Percentiles rank a stretch among this genome's conserved stretches.
phyloP scores from a whole-genome alignment of 1,284 basidiomycete species.

The Acaromyces ingoldii region DNA sequence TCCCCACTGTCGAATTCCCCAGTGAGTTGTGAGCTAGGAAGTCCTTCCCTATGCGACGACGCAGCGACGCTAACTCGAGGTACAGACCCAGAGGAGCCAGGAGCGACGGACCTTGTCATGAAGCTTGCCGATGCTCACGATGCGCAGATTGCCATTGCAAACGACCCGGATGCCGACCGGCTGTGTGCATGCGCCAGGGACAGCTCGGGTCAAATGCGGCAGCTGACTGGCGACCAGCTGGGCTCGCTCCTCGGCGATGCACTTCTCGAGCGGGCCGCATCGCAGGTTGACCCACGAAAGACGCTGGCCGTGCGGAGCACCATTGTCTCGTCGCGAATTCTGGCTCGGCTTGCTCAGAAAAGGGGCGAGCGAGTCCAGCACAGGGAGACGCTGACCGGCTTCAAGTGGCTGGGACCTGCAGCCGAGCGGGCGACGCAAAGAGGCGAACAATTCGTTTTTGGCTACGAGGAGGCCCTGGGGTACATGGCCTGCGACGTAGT shows the following conservation, averaged over 20 bases:
- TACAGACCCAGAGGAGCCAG: conserved; percentile 36
- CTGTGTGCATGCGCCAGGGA: conserved; percentile 34
- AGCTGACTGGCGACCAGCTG: conserved; percentile 39
- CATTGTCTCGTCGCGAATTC: conserved; percentile 33
- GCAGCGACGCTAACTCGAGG: not conserved
- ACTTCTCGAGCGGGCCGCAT: conserved; percentile 26
- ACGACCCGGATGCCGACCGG: conserved; percentile 42
- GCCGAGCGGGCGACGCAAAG: conserved; percentile 22
- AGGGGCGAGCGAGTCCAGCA: conserved; percentile 23
- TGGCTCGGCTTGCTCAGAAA: conserved; percentile 27
- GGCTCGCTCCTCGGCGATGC: conserved; percentile 38
- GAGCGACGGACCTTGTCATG: conserved; percentile 37
- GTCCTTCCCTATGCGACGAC: not conserved
- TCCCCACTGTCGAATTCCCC: conserved; percentile 41
- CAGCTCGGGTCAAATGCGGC: conserved; percentile 20
- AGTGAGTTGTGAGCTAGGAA: conserved; percentile 15
- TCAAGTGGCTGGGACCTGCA: conserved; percentile 45
- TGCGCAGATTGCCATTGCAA: conserved; percentile 35
- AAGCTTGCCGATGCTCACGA: conserved; percentile 30
- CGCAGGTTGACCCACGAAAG: conserved; percentile 10
- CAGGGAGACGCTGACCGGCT: conserved; percentile 39
- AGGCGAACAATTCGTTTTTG: conserved; percentile 33
- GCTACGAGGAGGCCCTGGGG: conserved; percentile 43
- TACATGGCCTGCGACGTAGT: conserved; percentile 38
- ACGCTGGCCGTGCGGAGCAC: conserved; percentile 26